Conservation (phyloP, 2,329 filamentous ascomycete species). For the Diaporthe citri region DNA sequence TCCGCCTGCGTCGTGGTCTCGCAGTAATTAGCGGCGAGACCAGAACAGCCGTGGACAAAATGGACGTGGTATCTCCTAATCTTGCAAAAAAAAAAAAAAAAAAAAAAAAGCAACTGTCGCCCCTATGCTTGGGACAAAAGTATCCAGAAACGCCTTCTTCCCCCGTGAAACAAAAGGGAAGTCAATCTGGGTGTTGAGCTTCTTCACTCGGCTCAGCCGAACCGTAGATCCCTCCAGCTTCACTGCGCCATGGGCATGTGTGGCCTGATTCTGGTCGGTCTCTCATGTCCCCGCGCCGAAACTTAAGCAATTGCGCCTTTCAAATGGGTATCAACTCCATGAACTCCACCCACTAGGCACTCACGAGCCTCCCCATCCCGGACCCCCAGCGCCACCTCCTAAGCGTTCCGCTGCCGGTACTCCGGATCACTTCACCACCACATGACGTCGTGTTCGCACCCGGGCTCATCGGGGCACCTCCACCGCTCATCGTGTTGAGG, state of each 20-base stretch:
- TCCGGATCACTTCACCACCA: conserved; percentile 66
- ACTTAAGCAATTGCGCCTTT: background rate
- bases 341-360: conserved; percentile 53
- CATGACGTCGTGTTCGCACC: conserved; percentile 61
- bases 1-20: conserved; percentile 6
- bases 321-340: conserved; percentile 25
- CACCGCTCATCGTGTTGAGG: conserved; percentile 55
- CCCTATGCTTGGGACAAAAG: background rate
- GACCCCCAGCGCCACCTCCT: conserved; percentile 67
- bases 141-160: conserved; percentile 25
- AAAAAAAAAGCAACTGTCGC: conserved; percentile 26
- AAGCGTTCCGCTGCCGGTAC: conserved; percentile 59
- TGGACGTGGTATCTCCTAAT: conserved; percentile 38
- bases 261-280: background rate
- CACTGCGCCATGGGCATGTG: no score
- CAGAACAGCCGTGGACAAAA: conserved; percentile 21
- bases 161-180: conserved; percentile 27
- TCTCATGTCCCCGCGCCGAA: background rate
- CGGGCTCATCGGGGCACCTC: conserved; percentile 48
- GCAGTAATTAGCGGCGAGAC: conserved; percentile 12
- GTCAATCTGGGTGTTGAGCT: background rate
- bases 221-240: background rate
- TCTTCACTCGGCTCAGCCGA: background rate
- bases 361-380: conserved; percentile 63
- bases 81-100: conserved; percentile 35